Evolutionary conservation across 2,329 filamentous ascomycete genomes (phyloP), one percentile per base, ranked within the genome.

Genomic region (Phyllosticta citriasiana): DNA sequence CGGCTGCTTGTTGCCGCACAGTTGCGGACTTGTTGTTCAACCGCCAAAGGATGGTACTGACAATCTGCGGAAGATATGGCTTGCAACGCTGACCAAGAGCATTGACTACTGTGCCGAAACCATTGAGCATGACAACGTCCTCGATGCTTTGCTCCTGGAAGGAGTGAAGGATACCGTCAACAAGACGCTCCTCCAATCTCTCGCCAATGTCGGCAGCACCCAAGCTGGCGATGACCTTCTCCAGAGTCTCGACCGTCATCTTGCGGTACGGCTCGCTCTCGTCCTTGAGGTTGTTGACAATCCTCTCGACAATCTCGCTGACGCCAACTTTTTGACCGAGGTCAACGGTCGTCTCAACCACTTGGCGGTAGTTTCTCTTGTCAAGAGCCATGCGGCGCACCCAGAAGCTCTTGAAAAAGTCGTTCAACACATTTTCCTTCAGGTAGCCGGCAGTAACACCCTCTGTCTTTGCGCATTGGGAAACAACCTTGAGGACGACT

Each of bases 321-420:
- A 92, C 92, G 52, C 94, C 94, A n/a, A 97, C 93, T 76, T 99
- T 99, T 73, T 97, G 91, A 59, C 91, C 92, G 56, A 99, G 85
- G 69, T 99, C 94, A 14, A 97, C 93, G 0, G 94, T 99, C 0
- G 94, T 99, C 73, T 99, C 94, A 7, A 99, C 94, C 6, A 99
- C 94, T 72, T 97, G 93, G 67, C 93, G 85, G 74, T 97, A 99
- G 78, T 97, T 99, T 66, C 94, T 87, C 79, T 96, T 96, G 74
- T 99, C 94, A 61, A 99, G 79, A 7, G 94, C 94, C 91, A 99
- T 97, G 61, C 94, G 84, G 65, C 94, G 83, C 51, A 97, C 92
- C 94, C 94, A 99, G 78, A 99, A 99, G 71, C 88, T 92, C 79
- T 97, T 97, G 80, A 99, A 99, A 72, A 99, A 99, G 64, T 97